Evolutionary conservation across 2,329 filamentous ascomycete genomes (phyloP).

Genomic region (Colletotrichum liriopes): DNA sequence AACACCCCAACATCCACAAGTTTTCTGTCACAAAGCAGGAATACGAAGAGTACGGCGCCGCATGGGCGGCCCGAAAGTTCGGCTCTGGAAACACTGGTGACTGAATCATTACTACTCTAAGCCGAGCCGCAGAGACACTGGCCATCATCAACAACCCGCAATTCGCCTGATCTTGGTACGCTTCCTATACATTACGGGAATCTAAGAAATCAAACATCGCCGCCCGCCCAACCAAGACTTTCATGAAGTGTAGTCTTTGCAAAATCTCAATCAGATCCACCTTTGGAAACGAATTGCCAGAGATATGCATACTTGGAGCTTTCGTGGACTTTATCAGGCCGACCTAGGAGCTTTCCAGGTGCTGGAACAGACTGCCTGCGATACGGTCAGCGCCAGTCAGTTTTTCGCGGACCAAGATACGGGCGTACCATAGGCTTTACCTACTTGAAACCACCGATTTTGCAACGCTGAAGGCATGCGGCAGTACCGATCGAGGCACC

Average conservation of each 20-base stretch:
- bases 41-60: conserved; percentile 88
- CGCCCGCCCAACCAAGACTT: background rate
- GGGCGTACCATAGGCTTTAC: conserved; percentile 2
- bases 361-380: background rate
- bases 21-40: conserved; percentile 88
- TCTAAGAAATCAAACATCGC: background rate
- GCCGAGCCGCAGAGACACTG: background rate
- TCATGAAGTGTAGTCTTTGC: background rate
- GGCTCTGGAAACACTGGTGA: conserved; percentile 52
- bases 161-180: background rate
- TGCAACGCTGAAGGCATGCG: conserved; percentile 40
- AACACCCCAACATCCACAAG: conserved; percentile 76
- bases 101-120: conserved; percentile 15
- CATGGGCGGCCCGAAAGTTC: conserved; percentile 83
- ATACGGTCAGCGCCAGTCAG: background rate
- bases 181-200: background rate
- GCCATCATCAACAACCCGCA: background rate
- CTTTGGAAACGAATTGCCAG: background rate
- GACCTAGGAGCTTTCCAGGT: background rate
- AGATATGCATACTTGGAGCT: background rate
- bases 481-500: conserved; percentile 42
- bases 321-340: background rate
- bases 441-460: conserved; percentile 20
- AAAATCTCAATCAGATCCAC: background rate
- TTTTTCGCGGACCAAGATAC: no score